Evolutionary conservation across 306 rosid genomes (phyloP).

Genomic region (Astragalus glycyphyllos): DNA sequence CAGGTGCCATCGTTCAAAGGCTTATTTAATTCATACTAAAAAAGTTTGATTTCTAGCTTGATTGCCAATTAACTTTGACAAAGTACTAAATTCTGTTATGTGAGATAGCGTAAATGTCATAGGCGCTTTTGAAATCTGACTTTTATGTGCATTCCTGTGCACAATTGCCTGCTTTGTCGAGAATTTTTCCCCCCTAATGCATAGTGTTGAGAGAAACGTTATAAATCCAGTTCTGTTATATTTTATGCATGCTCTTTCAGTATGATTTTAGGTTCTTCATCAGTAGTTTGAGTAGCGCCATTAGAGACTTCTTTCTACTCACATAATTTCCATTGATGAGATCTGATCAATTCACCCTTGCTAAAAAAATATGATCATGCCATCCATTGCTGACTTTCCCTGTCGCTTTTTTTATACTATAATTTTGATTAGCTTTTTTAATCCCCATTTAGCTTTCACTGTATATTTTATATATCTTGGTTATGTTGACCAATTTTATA

Average conservation of each 20-base stretch:
- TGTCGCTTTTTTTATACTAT: not conserved
- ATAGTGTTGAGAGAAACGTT: not conserved
- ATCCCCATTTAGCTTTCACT: conserved; percentile 15
- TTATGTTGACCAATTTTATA: conserved; percentile 37
- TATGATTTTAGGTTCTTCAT: conserved; percentile 7
- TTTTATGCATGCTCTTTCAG: conserved; percentile 14
- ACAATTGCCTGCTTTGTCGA: conserved; percentile 9
- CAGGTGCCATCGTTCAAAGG: conserved; percentile 61
- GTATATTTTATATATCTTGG: not conserved
- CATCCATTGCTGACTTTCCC: not conserved
- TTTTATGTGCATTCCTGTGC: conserved; percentile 31
- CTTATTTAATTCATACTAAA: conserved; percentile 27
- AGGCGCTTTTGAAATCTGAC: conserved; percentile 29
- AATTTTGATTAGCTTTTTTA: conserved; percentile 31
- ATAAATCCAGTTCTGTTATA: not conserved
- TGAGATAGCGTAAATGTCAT: conserved; percentile 32
- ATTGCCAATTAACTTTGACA: not conserved
- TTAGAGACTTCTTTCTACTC: conserved; percentile 28
- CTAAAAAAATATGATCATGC: conserved; percentile 3
- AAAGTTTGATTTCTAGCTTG: conserved; percentile 36
- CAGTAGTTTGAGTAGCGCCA: not conserved
- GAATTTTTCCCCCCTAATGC: not conserved
- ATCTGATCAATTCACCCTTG: conserved; percentile 29
- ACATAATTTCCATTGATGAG: conserved; percentile 27
- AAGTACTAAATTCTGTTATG: conserved; percentile 23